These are phyloP conservation scores for Stropharia rugosoannulata DNA, from an alignment of 768 basidiomycete species.

Conservation along the genomic window DNA sequence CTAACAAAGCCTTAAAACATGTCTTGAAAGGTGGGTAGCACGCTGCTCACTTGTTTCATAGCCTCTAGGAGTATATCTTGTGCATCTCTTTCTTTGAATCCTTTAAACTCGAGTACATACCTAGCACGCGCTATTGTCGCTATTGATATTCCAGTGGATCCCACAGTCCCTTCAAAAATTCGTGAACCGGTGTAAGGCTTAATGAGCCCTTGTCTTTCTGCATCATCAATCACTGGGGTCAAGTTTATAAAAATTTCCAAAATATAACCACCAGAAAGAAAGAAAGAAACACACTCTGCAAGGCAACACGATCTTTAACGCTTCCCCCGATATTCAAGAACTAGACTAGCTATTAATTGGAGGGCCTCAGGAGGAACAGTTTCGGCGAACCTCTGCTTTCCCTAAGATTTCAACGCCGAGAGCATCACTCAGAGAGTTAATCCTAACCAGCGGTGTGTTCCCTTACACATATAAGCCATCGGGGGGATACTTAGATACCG, in stretches of 20 bases:
- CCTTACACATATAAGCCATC: conserved; percentile 43
- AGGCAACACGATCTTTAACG: conserved; percentile 95
- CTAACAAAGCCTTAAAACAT: conserved; percentile 33
- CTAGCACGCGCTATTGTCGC: conserved; percentile 90
- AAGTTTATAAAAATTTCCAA: not conserved
- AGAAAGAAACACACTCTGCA: conserved; percentile 63
- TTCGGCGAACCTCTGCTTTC: conserved; percentile 77
- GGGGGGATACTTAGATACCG: not conserved
- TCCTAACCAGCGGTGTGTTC: conserved; percentile 91
- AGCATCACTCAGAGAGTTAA: conserved; percentile 87
- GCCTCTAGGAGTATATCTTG: conserved; percentile 48
- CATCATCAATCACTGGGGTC: conserved; percentile 85
- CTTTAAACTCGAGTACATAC: conserved; percentile 36
- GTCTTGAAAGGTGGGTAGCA: not conserved
- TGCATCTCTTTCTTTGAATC: not conserved
- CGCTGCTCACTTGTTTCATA: conserved; percentile 75
- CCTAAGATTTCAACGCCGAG: conserved; percentile 93
- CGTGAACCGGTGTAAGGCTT: conserved; percentile 86
- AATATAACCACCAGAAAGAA: not conserved
- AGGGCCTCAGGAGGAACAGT: not conserved
- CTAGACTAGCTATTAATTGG: conserved; percentile 43
- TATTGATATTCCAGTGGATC: conserved; percentile 94
- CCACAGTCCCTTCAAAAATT: conserved; percentile 97
- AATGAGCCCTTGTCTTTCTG: conserved; percentile 79
- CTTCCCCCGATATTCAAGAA: conserved; percentile 97